Evolutionary conservation across 257 asterid species (phyloP).

Genomic region (Cordia subcordata): DNA sequence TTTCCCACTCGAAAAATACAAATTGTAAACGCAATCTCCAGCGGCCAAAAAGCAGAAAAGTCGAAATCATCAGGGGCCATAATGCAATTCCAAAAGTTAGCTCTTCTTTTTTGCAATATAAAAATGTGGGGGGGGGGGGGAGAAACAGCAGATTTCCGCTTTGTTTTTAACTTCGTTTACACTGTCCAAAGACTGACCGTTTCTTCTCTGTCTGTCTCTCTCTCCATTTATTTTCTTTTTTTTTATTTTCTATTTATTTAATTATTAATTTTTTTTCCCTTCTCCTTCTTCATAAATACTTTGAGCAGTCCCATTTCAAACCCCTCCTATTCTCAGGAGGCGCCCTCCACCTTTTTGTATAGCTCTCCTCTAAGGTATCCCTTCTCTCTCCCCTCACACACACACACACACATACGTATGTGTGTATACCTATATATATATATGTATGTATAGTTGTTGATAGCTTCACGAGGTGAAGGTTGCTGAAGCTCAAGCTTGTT

Average conservation of each 20-base stretch:
- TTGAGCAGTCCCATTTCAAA: not conserved
- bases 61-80: not conserved
- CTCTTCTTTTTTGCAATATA: not conserved
- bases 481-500: not conserved
- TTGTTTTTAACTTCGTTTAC: constrained; percentile 40
- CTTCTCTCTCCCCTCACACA: not conserved
- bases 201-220: constrained; percentile 14
- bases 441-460: not conserved
- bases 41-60: not conserved
- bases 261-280: not conserved
- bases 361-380: not conserved
- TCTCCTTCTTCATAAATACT: not conserved
- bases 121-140: constrained; percentile 4
- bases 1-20: not conserved
- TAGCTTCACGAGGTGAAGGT: not conserved
- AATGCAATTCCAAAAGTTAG: not conserved
- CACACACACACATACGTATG: not conserved
- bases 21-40: no score
- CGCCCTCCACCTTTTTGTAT: not conserved
- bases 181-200: constrained; percentile 42
- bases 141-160: constrained; percentile 8
- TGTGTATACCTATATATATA: not conserved
- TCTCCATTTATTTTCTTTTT: not conserved
- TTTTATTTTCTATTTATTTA: not conserved
- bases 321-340: no score